phyloP scores from a whole-genome alignment of 495 filamentous ascomycete genomes.

The Xylaria telfairii region DNA sequence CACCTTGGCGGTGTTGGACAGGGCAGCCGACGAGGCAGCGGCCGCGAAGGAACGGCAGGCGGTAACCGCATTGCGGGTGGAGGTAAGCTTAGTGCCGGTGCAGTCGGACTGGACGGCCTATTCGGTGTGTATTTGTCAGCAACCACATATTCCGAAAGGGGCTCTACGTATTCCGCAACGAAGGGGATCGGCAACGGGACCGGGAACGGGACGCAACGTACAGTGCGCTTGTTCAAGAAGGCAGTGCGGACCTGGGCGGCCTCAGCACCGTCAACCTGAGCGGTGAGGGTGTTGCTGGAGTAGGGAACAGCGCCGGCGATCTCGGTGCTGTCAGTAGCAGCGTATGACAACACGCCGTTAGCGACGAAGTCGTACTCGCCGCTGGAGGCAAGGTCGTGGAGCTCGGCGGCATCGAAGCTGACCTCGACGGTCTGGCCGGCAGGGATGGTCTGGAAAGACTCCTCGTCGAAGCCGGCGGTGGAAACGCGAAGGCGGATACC shows the following conservation, averaged over 20 bases:
- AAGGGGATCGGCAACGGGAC: neutral
- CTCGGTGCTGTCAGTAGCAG: conserved; percentile 53
- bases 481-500: conserved; percentile 61
- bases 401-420: conserved; percentile 63
- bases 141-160: neutral
- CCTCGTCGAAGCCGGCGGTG: conserved; percentile 50
- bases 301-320: conserved; percentile 54
- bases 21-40: conserved; percentile 56
- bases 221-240: conserved; percentile 57
- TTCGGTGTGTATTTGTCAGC: conserved; percentile 6
- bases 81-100: conserved; percentile 47
- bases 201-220: neutral
- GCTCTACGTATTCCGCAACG: too few relatives aligned
- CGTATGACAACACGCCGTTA: conserved; percentile 56
- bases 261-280: conserved; percentile 57
- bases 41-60: conserved; percentile 61
- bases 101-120: conserved; percentile 54
- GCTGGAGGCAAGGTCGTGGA: conserved; percentile 60
- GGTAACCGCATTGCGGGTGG: conserved; percentile 53
- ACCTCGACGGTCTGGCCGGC: conserved; percentile 62
- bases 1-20: conserved; percentile 61
- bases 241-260: conserved; percentile 56
- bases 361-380: conserved; percentile 56
- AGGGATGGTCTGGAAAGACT: conserved; percentile 62
- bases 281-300: conserved; percentile 53